phyloP scores from a whole-genome alignment of 2,329 filamentous ascomycete genomes.

The Exophiala spinifera region DNA sequence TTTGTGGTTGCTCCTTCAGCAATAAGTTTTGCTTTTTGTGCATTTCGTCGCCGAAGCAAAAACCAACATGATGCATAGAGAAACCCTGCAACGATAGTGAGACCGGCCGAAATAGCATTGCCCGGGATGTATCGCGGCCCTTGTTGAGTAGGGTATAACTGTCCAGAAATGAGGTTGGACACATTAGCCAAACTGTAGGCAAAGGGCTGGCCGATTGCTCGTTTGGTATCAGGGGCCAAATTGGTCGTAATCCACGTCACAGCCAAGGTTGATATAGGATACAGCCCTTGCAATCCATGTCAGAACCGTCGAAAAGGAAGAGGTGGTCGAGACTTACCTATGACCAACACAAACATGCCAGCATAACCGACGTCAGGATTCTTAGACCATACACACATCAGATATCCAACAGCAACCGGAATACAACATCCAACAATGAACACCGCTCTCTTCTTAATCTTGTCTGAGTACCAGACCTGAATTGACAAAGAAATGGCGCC shows the following conservation, averaged over 20 bases:
- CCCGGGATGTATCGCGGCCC: slow-evolving; percentile 34
- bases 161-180: slow-evolving; percentile 33
- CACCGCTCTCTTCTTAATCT: slow-evolving; percentile 31
- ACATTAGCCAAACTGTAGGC: slow-evolving; percentile 32
- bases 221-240: slow-evolving; percentile 35
- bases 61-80: slow-evolving; percentile 30
- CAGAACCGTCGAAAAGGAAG: background rate
- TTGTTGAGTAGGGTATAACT: slow-evolving; percentile 36
- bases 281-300: slow-evolving; percentile 27
- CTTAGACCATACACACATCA: slow-evolving; percentile 34
- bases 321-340: slow-evolving; percentile 10
- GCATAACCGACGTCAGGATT: slow-evolving; percentile 34
- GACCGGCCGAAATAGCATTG: slow-evolving; percentile 30
- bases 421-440: slow-evolving; percentile 33
- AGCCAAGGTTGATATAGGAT: slow-evolving; percentile 29
- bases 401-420: slow-evolving; percentile 35
- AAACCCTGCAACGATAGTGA: slow-evolving; percentile 29
- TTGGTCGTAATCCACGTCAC: slow-evolving; percentile 38
- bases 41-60: slow-evolving; percentile 31
- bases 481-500: slow-evolving; percentile 36
- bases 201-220: slow-evolving; percentile 34
- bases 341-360: slow-evolving; percentile 35
- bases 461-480: slow-evolving; percentile 32
- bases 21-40: slow-evolving; percentile 31
- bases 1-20: slow-evolving; percentile 32